These are phyloP conservation scores for Malus sylvestris DNA, from an alignment of 306 rosid genomes.

Conservation along the genomic window DNA sequence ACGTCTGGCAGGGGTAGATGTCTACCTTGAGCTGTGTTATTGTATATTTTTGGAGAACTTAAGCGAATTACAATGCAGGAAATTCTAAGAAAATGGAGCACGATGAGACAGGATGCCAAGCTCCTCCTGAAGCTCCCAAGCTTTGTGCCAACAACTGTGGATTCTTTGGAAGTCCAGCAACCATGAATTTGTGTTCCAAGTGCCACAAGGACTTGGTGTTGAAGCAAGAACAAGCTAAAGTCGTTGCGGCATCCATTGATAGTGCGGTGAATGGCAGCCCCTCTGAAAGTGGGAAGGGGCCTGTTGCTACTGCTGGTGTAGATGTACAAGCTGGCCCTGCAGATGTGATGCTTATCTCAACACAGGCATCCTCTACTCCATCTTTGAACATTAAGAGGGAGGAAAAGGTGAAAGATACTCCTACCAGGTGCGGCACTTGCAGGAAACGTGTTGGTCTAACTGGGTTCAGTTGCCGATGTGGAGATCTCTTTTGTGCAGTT, in stretches of 20 bases:
- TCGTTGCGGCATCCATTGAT: slow-evolving; percentile 31
- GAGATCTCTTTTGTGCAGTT: slow-evolving; percentile 29
- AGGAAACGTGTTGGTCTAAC: slow-evolving; percentile 39
- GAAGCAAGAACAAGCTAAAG: slow-evolving; percentile 37
- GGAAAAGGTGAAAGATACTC: slow-evolving; percentile 30
- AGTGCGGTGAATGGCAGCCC: slow-evolving; percentile 25
- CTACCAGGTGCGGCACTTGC: slow-evolving; percentile 33
- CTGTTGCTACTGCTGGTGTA: background rate
- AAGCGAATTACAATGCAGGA: slow-evolving; percentile 4
- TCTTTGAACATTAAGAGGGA: slow-evolving; percentile 7
- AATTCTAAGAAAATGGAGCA: slow-evolving; percentile 28
- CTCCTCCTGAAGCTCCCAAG: slow-evolving; percentile 41
- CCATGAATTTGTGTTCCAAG: slow-evolving; percentile 45
- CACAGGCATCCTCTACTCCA: slow-evolving; percentile 1
- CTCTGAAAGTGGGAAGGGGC: slow-evolving; percentile 9
- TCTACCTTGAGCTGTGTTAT: background rate
- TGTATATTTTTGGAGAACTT: background rate
- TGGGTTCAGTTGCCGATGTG: slow-evolving; percentile 38
- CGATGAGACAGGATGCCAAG: slow-evolving; percentile 45
- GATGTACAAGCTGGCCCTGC: slow-evolving; percentile 4
- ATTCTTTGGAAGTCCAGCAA: slow-evolving; percentile 43
- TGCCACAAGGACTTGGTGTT: slow-evolving; percentile 40
- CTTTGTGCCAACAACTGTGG: slow-evolving; percentile 46
- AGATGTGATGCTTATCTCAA: slow-evolving; percentile 7
- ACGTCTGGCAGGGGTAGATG: background rate